phyloP scores from a whole-genome alignment of 2,329 filamentous ascomycete genomes.

The Phoma sp. region DNA sequence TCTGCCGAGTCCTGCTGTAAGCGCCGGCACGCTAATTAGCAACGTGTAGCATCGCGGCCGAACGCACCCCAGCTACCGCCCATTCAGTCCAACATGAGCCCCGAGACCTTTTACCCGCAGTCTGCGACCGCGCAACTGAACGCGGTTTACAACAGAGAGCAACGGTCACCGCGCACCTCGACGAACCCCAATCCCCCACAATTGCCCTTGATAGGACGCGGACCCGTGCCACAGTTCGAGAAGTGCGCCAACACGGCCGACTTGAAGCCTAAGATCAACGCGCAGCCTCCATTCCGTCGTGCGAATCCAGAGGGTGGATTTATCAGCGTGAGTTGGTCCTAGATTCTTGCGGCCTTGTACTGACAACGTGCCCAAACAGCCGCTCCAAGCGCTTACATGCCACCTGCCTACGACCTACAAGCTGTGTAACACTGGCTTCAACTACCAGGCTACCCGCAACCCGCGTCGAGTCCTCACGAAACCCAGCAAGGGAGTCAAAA shows the following conservation, averaged over 20 bases:
- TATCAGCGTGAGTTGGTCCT: constrained; percentile 76
- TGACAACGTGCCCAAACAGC: constrained; percentile 61
- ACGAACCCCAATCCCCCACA: constrained; percentile 57
- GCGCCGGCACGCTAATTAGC: constrained; percentile 32
- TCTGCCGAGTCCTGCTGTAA: constrained; percentile 11
- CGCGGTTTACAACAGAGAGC: constrained; percentile 65
- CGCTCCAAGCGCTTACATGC: constrained; percentile 91
- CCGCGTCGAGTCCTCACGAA: constrained; percentile 95
- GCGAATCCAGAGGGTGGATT: constrained; percentile 97
- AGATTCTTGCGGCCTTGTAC: background rate
- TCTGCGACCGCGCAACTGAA: constrained; percentile 76
- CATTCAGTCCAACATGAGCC: constrained; percentile 73
- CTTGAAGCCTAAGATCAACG: constrained; percentile 81
- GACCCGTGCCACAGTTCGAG: constrained; percentile 86
- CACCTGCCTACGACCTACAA: constrained; percentile 95
- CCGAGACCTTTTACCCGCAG: constrained; percentile 74
- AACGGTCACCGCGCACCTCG: constrained; percentile 56
- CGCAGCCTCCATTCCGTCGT: constrained; percentile 87
- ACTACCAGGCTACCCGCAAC: constrained; percentile 98
- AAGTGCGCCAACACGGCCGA: constrained; percentile 77
- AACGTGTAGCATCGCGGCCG: constrained; percentile 55
- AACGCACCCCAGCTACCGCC: constrained; percentile 75
- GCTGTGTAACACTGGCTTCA: constrained; percentile 97
- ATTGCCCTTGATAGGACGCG: constrained; percentile 57
- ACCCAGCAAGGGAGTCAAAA: constrained; percentile 97